Evolutionary conservation across 257 asterid genomes (phyloP), one percentile per base, ranked within the genome.

Genomic region (Scutellaria galericulata): DNA sequence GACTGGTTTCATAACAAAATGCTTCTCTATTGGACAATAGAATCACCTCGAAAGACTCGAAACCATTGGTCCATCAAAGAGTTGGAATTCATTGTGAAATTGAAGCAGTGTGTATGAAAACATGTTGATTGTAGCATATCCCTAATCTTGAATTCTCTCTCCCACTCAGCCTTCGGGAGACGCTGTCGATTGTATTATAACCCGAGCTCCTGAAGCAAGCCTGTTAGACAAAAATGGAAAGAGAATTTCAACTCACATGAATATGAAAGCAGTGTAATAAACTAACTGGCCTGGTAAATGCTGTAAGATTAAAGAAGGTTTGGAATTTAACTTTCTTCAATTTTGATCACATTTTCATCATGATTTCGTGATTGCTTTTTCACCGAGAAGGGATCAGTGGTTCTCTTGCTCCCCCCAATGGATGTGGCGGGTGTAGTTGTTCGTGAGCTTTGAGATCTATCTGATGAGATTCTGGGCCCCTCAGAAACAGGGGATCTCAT

Each of bases 121-220:
- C 20, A 6, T 31, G 37, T 27, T 20, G 41, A 64, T 56, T 71
- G 58, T 64, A 15, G 45, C 61, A 47, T 6, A 51, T 57, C 71
- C 27, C 4, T 4, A 20, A 24, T 59, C 66, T 52, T 31, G 27
- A 20, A n/a, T 42, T 22, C 69, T 44, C 75, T 52, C 65, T 47
- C 70, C 77, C 50, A 71, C 83, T 31, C 37, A 31, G 31, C 79
- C 40, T 45, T 85, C 87, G 12, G 73, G 56, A 44, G 84, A 74
- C 77, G 78, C 84, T 62, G 71, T 79, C 53, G 96, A 86, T 72
- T 93, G 91, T 71, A 91, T 91, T 86, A 93, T 88, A 83, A 91
- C 86, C 88, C 94, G 89, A 84, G 98, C 97, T 89, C 98, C 98
- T 74, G 96, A 91, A 86, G 97, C 88, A 89, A 93, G 97, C 96